Conservation (phyloP, 1,139 yeast genomes). For the Torulaspora pretoriensis region DNA sequence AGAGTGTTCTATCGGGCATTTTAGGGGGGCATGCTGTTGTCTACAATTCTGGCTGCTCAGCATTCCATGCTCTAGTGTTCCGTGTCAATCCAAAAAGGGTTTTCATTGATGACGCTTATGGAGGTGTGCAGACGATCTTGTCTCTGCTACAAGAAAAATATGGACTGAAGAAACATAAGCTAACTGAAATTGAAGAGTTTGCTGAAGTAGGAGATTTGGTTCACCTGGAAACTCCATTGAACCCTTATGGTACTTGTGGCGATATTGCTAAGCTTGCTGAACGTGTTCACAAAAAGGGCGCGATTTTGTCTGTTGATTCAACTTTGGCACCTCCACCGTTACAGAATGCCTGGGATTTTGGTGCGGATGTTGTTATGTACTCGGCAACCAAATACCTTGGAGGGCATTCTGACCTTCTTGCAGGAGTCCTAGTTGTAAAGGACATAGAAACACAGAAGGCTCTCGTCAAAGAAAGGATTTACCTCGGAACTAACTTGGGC, state of each 20-base stretch:
- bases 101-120: slow-evolving; percentile 77
- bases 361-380: slow-evolving; percentile 81
- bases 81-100: slow-evolving; percentile 68
- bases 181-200: slow-evolving; percentile 48
- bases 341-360: slow-evolving; percentile 71
- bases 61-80: slow-evolving; percentile 72
- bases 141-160: slow-evolving; percentile 57
- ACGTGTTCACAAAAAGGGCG: slow-evolving; percentile 66
- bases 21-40: slow-evolving; percentile 56
- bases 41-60: slow-evolving; percentile 75
- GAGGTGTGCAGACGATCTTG: slow-evolving; percentile 73
- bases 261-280: slow-evolving; percentile 61
- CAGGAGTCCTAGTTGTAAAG: slow-evolving; percentile 71
- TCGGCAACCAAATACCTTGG: slow-evolving; percentile 90
- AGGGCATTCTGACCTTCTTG: slow-evolving; percentile 84
- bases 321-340: slow-evolving; percentile 94
- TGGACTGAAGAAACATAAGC: slow-evolving; percentile 50
- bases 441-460: slow-evolving; percentile 44
- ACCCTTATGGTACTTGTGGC: slow-evolving; percentile 68
- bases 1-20: slow-evolving; percentile 55
- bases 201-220: slow-evolving; percentile 69
- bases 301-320: slow-evolving; percentile 67
- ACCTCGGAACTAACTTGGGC: slow-evolving; percentile 73
- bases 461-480: slow-evolving; percentile 57
- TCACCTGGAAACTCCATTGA: slow-evolving; percentile 83